phyloP scores from a whole-genome alignment of 257 asterid genomes.

The Datura wrightii region DNA sequence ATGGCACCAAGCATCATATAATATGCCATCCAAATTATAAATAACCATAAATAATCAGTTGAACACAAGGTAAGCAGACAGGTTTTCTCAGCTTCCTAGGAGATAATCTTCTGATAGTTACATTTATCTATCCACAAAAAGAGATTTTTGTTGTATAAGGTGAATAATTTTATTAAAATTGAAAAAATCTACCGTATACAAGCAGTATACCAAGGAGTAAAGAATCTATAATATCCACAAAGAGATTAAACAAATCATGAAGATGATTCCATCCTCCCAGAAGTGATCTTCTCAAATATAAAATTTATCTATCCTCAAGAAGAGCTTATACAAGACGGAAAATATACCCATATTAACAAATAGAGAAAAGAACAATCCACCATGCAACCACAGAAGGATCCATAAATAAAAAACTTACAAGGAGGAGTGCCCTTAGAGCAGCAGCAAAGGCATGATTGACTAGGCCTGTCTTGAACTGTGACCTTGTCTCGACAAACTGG shows the following conservation, averaged over 20 bases:
- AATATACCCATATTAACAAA: not conserved
- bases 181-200: not conserved
- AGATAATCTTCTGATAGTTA: not conserved
- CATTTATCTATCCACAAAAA: not conserved
- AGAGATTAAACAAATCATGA: not conserved
- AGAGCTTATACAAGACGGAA: not conserved
- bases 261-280: not conserved
- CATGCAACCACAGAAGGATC: not conserved
- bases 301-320: not conserved
- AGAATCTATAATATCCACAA: not conserved
- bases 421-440: conserved; percentile 85
- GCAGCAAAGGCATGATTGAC: conserved; percentile 98
- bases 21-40: not conserved
- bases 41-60: not conserved
- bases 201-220: not conserved
- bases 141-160: not conserved
- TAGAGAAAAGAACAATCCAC: conserved; percentile 9
- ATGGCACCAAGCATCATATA: not conserved
- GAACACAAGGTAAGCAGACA: not conserved
- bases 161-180: not conserved
- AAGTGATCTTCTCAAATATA: not conserved
- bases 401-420: conserved; percentile 60
- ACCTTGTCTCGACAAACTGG: conserved; percentile 91
- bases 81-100: not conserved
- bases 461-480: conserved; percentile 89